Base-by-base conservation (phyloP, 148 eudicot species). In the Oxyria digyna region DNA sequence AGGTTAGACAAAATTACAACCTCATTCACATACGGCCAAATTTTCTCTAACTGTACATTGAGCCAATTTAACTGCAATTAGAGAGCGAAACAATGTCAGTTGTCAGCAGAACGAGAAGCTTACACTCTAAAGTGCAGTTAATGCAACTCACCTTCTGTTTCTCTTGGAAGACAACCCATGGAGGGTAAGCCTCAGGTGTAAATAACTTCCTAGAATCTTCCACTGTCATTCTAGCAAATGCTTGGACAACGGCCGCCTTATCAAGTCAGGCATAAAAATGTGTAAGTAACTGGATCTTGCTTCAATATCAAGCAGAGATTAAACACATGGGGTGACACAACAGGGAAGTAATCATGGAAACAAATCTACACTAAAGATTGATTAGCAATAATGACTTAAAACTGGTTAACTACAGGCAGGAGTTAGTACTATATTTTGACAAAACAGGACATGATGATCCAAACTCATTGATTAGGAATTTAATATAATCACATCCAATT, bases 21-120 rank as follows among this genome's bases (percentile, higher is more conserved):
- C 87, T 91, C 83, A 78, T 91, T 69, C 33, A 91, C 79, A 71
- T 85, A 89, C 11, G 97, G 97, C 97, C 97, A 91, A 35, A 91
- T 82, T 73, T 89, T 91, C 0, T 81, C 82, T 62, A 91, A 74
- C 21, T 89, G 85, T 38, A 73, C 43, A 76, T 91, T 91, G 42
- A 91, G 89, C 97, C 97, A 91, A 42, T 62, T 85, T 70, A 91
- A 74, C 97, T 91, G 85, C 74, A 83, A 69, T 40, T 42, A 31
- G 52, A 31, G 35, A 69, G 29, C 37, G 15, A 59, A 27, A 59
- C 37, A 59, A 59, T 6, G 65, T 59, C 38, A 59, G 10, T 59
- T 13, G 14, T 13, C 18, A 59, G 9, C 38, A 14, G 37, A 15
- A 40, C 4, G 37, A 57, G 48, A 62, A 41, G 8, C 8, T 12